Percentiles rank a stretch among this genome's conserved stretches.
Evolutionary conservation across 1,284 basidiomycete genomes (phyloP).

Genomic region (Apiotrichum montevideense): DNA sequence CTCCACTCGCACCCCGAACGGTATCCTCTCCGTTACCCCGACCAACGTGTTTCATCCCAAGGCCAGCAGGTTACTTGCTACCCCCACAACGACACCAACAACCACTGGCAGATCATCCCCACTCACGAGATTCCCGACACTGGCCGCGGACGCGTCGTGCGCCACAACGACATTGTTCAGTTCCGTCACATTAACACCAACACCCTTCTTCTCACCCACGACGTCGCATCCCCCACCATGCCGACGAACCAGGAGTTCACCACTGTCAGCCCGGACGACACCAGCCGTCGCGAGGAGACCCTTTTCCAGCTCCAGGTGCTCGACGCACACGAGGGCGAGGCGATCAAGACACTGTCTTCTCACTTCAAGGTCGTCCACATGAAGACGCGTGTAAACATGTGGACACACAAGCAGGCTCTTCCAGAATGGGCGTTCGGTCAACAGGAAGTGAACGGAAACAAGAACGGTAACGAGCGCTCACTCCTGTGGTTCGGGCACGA

Average conservation of each 20-base stretch:
- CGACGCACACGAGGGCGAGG: constrained; percentile 66
- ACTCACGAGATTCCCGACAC: constrained; percentile 84
- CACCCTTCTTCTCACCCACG: constrained; percentile 81
- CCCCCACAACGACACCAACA: constrained; percentile 66
- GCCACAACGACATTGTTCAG: constrained; percentile 82
- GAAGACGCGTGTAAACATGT: constrained; percentile 84
- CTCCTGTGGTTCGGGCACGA: constrained; percentile 85
- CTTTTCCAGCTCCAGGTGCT: constrained; percentile 69
- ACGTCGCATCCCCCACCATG: constrained; percentile 95
- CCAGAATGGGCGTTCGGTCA: constrained; percentile 97
- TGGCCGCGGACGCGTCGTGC: constrained; percentile 79
- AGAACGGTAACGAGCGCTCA: constrained; percentile 75
- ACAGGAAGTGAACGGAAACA: constrained; percentile 98
- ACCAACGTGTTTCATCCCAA: constrained; percentile 91
- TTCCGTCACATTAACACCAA: constrained; percentile 83
- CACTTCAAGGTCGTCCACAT: constrained; percentile 86
- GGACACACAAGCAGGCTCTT: constrained; percentile 77
- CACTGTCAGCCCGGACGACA: constrained; percentile 66
- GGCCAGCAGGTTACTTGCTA: constrained; percentile 99
- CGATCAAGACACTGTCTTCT: constrained; percentile 85
- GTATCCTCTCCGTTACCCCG: constrained; percentile 92
- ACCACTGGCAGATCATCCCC: constrained; percentile 91
- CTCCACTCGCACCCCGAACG: constrained; percentile 85
- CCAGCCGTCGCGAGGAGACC: constrained; percentile 72
- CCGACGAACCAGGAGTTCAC: constrained; percentile 99